Conservation (phyloP, 2,329 filamentous ascomycete species). For the Scedosporium dehoogii region DNA sequence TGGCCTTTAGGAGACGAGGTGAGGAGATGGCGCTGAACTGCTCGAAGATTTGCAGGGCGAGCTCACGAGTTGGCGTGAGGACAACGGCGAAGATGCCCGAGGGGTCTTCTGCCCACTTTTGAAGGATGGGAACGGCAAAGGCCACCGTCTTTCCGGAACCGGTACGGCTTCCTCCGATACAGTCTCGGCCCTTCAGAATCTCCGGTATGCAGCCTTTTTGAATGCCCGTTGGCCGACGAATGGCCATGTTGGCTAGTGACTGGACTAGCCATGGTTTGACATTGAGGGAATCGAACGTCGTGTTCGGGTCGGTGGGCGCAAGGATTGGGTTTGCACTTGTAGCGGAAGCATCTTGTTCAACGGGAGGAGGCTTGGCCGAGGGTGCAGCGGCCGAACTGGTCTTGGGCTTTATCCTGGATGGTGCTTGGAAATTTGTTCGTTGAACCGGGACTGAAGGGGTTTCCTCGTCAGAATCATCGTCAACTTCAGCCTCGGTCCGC, state of each 20-base stretch:
- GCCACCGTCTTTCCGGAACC: conserved; percentile 97
- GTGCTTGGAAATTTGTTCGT: conserved; percentile 34
- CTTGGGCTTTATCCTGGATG: conserved; percentile 41
- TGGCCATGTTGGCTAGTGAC: conserved; percentile 67
- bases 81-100: conserved; percentile 84
- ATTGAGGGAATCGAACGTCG: conserved; percentile 61
- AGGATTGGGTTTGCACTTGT: conserved; percentile 25
- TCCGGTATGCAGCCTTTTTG: conserved; percentile 89
- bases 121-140: conserved; percentile 88
- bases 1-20: conserved; percentile 74
- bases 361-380: conserved; percentile 12
- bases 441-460: not conserved
- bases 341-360: not conserved
- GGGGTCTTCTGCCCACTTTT: conserved; percentile 88
- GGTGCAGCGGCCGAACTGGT: conserved; percentile 12
- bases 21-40: conserved; percentile 90
- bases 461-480: conserved; percentile 16
- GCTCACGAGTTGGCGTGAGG: conserved; percentile 80
- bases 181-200: conserved; percentile 83
- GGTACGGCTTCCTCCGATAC: conserved; percentile 87
- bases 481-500: conserved; percentile 22
- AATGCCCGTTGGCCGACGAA: conserved; percentile 82
- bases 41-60: conserved; percentile 92
- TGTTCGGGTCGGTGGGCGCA: conserved; percentile 44
- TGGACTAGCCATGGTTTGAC: conserved; percentile 82